phyloP scores from a whole-genome alignment of 768 basidiomycete species.

The Kockovaella imperatae region DNA sequence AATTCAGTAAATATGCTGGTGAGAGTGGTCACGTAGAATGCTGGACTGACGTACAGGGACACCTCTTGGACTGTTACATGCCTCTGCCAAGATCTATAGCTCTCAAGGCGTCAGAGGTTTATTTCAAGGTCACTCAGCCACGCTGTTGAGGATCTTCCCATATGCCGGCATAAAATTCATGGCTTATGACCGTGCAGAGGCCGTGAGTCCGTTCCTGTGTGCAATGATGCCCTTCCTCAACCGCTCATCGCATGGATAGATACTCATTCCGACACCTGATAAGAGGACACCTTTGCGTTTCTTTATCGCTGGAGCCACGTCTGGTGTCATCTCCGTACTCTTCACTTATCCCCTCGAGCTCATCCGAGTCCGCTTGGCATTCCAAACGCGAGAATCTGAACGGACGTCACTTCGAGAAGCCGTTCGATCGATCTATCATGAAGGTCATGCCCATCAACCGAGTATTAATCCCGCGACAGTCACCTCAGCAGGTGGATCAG shows the following conservation, averaged over 20 bases:
- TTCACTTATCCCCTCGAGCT: constrained; percentile 94
- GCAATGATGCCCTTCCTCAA: neutral
- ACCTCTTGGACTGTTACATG: constrained; percentile 75
- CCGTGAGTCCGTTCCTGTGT: constrained; percentile 49
- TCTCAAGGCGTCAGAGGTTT: constrained; percentile 63
- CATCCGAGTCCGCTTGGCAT: constrained; percentile 91
- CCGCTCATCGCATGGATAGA: constrained; percentile 46
- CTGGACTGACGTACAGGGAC: constrained; percentile 53
- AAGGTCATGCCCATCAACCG: constrained; percentile 47
- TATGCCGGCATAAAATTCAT: constrained; percentile 97
- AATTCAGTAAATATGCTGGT: constrained; percentile 91
- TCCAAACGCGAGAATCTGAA: constrained; percentile 54
- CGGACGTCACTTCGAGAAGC: constrained; percentile 51
- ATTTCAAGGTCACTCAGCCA: constrained; percentile 93
- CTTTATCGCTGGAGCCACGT: constrained; percentile 77
- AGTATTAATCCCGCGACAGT: constrained; percentile 20
- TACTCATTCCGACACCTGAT: constrained; percentile 74
- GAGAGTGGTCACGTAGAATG: constrained; percentile 23
- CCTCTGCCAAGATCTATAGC: constrained; percentile 58
- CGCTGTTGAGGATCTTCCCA: constrained; percentile 86
- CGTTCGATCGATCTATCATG: constrained; percentile 57
- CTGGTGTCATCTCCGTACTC: constrained; percentile 79
- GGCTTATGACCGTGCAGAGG: constrained; percentile 81
- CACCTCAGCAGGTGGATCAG: constrained; percentile 13
- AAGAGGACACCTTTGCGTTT: constrained; percentile 69